phyloP scores from a whole-genome alignment of 331 rosid genomes.

The Spiraea crenata region DNA sequence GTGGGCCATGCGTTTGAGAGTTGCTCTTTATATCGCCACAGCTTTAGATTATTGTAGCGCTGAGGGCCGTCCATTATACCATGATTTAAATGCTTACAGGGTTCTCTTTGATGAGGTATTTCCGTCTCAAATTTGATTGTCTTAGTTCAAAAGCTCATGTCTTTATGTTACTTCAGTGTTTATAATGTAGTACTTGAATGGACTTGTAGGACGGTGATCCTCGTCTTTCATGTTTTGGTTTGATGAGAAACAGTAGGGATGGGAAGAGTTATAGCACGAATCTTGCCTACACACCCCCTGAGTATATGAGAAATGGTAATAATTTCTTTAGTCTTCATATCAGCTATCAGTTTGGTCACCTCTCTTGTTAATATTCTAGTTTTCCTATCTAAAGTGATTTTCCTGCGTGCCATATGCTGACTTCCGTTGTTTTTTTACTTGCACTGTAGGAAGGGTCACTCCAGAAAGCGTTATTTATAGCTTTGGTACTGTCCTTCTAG shows the following conservation, averaged over 20 bases:
- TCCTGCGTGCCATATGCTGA: not conserved
- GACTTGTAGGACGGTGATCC: conserved; percentile 83
- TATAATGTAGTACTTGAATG: conserved; percentile 25
- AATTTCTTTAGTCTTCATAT: conserved; percentile 16
- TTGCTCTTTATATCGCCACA: conserved; percentile 81
- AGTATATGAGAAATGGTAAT: conserved; percentile 82
- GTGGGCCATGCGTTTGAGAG: conserved; percentile 98
- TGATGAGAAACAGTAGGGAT: conserved; percentile 93
- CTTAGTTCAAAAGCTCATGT: not conserved
- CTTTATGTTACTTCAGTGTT: not conserved
- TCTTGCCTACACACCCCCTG: conserved; percentile 98
- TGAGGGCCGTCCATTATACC: conserved; percentile 81
- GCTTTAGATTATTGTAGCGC: conserved; percentile 86
- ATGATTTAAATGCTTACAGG: conserved; percentile 93
- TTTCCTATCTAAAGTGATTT: conserved; percentile 5
- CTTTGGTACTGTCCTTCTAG: conserved; percentile 94
- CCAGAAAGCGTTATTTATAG: conserved; percentile 97
- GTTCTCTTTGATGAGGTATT: conserved; percentile 91
- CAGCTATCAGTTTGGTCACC: conserved; percentile 4
- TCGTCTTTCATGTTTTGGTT: conserved; percentile 94
- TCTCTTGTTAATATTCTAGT: conserved; percentile 10
- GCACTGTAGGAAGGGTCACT: conserved; percentile 82
- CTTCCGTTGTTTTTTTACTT: conserved; percentile 11
- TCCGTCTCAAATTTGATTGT: not conserved
- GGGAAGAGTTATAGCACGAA: conserved; percentile 96